Evolutionary conservation across 768 basidiomycete genomes (phyloP), one percentile per base, ranked within the genome.

Genomic region (Leccinum ochraceum): DNA sequence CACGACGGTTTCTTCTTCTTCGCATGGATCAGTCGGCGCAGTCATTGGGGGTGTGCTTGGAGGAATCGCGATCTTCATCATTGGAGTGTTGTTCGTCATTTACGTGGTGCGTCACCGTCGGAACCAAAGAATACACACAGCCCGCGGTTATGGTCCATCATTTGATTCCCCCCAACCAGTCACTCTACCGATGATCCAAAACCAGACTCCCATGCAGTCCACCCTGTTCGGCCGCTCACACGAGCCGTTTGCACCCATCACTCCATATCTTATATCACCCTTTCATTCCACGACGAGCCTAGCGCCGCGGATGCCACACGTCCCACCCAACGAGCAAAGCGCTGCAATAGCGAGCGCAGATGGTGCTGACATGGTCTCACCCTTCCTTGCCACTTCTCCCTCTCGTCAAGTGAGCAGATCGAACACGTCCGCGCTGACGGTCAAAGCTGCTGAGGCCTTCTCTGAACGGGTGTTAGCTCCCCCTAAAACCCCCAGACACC

Each of bases 11-110:
- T 59, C 67, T 7, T 52, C 68, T 32, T 50, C 60, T 7, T 58
- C 72, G 5, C 48, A 32, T 8, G n/a, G 30, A 22, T 22, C 67
- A 1, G 36, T 56, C 11, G 67, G 66, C 20, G 51, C 62, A 10
- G 63, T 73, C 48, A 55, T 63, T 5, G 73, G 71, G 3, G 63
- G 73, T 1, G 65, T 73, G 14, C 28, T 69, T 11, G 72, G 71
- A 0, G 65, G 52, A 9, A 10, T 66, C 4, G 53, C 34, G 11
- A 26, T 65, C 30, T 9, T 74, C 6, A 1, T 66, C 44, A 42
- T 71, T 8, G 59, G 62, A n/a, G 62, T 24, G 10, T 14, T 65
- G 17, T 52, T 72, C 30, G 22, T 56, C 11, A 37, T 62, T 36
- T 67, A 54, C 26, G 30, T 57, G 24, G 32, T 61, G 34, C 59